Conservation (phyloP, 2,329 filamentous ascomycete genomes). For the Venturia effusa region DNA sequence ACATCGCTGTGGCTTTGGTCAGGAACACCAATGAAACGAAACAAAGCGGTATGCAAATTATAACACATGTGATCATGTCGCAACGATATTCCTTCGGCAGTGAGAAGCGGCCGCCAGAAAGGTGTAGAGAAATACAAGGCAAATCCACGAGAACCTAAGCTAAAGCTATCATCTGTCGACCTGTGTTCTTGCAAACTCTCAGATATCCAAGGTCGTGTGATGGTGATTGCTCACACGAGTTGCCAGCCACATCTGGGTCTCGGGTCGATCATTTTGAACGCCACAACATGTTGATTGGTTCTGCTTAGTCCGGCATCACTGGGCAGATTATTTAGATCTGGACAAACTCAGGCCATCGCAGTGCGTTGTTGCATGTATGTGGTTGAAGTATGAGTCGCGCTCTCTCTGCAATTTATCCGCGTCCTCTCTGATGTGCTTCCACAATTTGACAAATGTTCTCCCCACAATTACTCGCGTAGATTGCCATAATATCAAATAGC, state of each 20-base stretch:
- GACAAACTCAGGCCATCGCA: neutral
- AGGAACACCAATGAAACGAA: neutral
- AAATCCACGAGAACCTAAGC: neutral
- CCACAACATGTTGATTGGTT: neutral
- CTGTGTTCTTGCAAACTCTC: neutral
- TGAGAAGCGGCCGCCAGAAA: neutral
- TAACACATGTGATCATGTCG: neutral
- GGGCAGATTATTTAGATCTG: neutral
- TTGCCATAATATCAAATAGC: neutral
- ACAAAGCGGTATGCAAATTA: neutral
- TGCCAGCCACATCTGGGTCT: neutral
- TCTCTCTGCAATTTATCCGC: constrained; percentile 1
- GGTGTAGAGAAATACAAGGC: neutral
- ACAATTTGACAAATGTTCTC: neutral
- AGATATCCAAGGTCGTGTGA: neutral
- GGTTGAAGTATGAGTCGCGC: neutral
- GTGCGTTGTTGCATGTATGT: neutral
- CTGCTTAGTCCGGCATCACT: neutral
- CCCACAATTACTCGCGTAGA: neutral
- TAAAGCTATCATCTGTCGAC: neutral
- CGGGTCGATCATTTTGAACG: neutral
- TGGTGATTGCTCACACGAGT: neutral
- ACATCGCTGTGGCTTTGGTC: neutral
- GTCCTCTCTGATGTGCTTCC: neutral
- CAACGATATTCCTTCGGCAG: neutral